Conservation (phyloP, 257 asterid genomes). For the Rauvolfia tetraphylla region DNA sequence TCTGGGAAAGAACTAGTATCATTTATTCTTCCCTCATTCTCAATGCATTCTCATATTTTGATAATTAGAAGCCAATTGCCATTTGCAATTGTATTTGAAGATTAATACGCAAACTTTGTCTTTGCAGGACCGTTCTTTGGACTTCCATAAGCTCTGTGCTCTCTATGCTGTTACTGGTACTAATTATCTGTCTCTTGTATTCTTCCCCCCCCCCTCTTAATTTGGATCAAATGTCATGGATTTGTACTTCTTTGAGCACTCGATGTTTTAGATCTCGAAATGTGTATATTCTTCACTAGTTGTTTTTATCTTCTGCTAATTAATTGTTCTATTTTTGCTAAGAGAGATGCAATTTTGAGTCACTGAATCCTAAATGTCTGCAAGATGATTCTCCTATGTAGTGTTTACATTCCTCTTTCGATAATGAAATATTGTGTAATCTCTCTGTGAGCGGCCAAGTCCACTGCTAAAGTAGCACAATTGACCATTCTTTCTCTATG, state of each 20-base stretch:
- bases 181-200: background rate
- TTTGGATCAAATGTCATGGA: background rate
- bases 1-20: background rate
- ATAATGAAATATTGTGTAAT: background rate
- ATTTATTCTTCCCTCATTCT: background rate
- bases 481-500: background rate
- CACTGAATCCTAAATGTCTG: background rate
- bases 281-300: background rate
- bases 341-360: background rate
- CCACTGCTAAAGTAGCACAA: background rate
- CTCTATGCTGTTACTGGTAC: constrained; percentile 95
- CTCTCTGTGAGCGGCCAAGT: background rate
- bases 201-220: background rate
- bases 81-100: background rate
- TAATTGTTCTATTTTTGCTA: background rate
- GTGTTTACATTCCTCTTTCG: too few relatives aligned
- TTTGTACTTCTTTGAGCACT: background rate
- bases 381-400: background rate
- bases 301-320: background rate
- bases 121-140: constrained; percentile 97
- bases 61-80: constrained; percentile 1
- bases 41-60: background rate
- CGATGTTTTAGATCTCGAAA: background rate
- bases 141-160: constrained; percentile 84
- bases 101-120: constrained; percentile 10